These are phyloP conservation scores for Venturia effusa DNA, from an alignment of 2,329 filamentous ascomycete genomes.

Conservation along the genomic window DNA sequence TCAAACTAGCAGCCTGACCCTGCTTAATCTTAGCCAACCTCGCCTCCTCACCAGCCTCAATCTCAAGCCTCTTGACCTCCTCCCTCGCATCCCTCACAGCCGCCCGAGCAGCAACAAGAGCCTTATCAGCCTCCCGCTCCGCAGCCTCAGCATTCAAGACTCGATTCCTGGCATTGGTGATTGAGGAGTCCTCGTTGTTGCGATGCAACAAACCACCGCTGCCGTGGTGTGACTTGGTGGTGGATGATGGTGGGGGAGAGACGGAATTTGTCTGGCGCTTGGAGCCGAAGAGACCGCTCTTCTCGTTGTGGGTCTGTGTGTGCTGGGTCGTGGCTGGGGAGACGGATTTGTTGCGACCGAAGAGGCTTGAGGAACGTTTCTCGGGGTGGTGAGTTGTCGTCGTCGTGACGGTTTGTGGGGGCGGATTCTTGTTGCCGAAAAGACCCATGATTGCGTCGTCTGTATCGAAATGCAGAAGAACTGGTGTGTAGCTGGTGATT, in stretches of 20 bases:
- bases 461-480: too few species aligned
- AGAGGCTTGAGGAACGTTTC: conserved; percentile 22
- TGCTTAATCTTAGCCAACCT: conserved; percentile 58
- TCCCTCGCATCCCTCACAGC: conserved; percentile 53
- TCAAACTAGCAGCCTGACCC: conserved; percentile 52
- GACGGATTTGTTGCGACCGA: conserved; percentile 17
- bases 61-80: conserved; percentile 51
- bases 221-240: conserved; percentile 17
- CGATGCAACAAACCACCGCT: conserved; percentile 30
- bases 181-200: conserved; percentile 48
- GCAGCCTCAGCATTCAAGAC: conserved; percentile 52
- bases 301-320: neutral
- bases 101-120: conserved; percentile 45
- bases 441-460: conserved; percentile 28
- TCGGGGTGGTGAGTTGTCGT: conserved; percentile 17
- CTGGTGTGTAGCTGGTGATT: too few species aligned
- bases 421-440: conserved; percentile 19
- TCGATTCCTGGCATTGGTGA: conserved; percentile 49
- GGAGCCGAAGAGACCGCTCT: conserved; percentile 23
- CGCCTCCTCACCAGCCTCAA: conserved; percentile 55
- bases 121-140: conserved; percentile 55
- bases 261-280: neutral
- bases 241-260: conserved; percentile 18
- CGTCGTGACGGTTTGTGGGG: conserved; percentile 18
- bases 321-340: conserved; percentile 19